Base-by-base conservation (phyloP, 169 alveolate species). In the Neospora caninum region DNA sequence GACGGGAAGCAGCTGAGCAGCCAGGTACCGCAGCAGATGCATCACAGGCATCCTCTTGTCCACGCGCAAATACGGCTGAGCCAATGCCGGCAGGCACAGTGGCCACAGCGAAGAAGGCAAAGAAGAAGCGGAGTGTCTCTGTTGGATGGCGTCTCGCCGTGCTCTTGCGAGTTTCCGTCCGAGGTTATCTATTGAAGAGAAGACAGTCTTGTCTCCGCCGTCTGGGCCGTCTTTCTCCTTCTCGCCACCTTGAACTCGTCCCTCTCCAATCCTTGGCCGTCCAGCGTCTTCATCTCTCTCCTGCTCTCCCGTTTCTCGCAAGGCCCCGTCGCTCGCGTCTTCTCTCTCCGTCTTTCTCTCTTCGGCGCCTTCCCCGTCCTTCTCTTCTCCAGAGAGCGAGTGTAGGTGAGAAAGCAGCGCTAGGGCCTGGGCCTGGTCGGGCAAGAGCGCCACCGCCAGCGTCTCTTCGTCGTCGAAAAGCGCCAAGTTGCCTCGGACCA, bases 391-490 rank as follows among this genome's bases (percentile, higher is more conserved):
- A 7, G 16, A 7, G n/a, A 13, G 73, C 34, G 73, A 64, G 7
- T 22, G 16, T 9, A 64, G 73, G n/a, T 64, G 73, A 16, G 73
- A 64, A 29, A 78, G 86, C 39, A 78, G 86, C 39, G 45, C 45
- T 9, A 36, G 39, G 29, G 86, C 86, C 45, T 38, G 95, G 36
- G 58, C 67, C 45, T 91, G 78, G 58, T 92, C 95, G 0, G 95
- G 95, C 80, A 92, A 67, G 67, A 92, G 70, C 49, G 95, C 95
- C 45, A 92, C 88, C 82, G 95, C 95, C 22, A 84, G 54, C 38
- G 95, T 92, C 69, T 84, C 88, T 91, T 92, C 92, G 27, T 92
- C 95, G 69, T 92, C 92, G 27, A 92, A 92, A 80, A 80, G 78
- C 7, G 88, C 34, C 36, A 91, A 64, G 22, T 82, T 54, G 0